Conservation (phyloP, 495 filamentous ascomycete genomes). For the Talaromyces borbonicus region DNA sequence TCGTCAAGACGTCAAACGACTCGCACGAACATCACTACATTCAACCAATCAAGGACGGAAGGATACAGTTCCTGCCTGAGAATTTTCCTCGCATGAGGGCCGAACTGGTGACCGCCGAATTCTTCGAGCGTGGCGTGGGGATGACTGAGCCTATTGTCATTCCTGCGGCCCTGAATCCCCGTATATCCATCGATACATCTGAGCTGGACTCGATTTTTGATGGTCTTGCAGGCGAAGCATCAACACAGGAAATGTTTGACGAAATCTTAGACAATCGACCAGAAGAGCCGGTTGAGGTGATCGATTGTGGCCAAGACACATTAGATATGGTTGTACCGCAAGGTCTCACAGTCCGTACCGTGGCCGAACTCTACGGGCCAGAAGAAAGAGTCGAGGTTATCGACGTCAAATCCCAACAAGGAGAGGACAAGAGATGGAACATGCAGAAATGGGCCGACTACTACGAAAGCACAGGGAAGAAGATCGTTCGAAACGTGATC, state of each 20-base stretch:
- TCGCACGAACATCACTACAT: slow-evolving; percentile 67
- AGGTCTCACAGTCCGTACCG: slow-evolving; percentile 54
- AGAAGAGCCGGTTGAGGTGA: slow-evolving; percentile 34
- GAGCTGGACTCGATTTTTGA: slow-evolving; percentile 17
- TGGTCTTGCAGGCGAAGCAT: slow-evolving; percentile 24
- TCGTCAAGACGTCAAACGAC: slow-evolving; percentile 58
- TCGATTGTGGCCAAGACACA: slow-evolving; percentile 54
- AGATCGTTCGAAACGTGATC: slow-evolving; percentile 65
- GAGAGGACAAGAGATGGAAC: slow-evolving; percentile 58
- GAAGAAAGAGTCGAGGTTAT: slow-evolving; percentile 63
- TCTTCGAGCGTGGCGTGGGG: slow-evolving; percentile 55
- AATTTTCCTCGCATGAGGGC: slow-evolving; percentile 58
- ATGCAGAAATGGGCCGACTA: slow-evolving; percentile 68
- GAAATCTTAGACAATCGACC: slow-evolving; percentile 31
- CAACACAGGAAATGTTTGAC: slow-evolving; percentile 39
- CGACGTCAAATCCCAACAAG: slow-evolving; percentile 66
- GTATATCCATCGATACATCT: slow-evolving; percentile 24
- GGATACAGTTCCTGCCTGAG: slow-evolving; percentile 51
- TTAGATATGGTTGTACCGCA: slow-evolving; percentile 68
- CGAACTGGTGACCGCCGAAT: slow-evolving; percentile 56
- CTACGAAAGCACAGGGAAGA: slow-evolving; percentile 55
- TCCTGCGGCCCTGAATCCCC: slow-evolving; percentile 55
- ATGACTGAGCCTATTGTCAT: slow-evolving; percentile 65
- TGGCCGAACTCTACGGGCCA: slow-evolving; percentile 57
- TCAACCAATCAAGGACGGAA: slow-evolving; percentile 58